These are phyloP conservation scores for Trichoderma hamatum DNA, from an alignment of 2,329 filamentous ascomycete genomes.

Conservation along the genomic window DNA sequence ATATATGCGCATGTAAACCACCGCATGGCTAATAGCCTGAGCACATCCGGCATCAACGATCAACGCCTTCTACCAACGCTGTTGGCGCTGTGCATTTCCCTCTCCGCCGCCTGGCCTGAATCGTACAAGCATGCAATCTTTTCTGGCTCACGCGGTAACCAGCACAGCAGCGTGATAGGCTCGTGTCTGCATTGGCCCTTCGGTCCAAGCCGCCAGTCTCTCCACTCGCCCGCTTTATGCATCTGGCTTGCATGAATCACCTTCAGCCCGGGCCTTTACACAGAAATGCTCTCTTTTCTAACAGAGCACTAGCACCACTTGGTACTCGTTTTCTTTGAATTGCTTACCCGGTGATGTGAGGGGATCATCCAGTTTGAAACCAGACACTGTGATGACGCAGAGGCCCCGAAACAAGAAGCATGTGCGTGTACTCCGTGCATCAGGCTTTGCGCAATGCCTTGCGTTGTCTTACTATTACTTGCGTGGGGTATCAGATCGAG, in stretches of 20 bases:
- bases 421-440: neutral
- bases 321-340: neutral
- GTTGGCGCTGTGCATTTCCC: neutral
- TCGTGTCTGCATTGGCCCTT: neutral
- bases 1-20: neutral
- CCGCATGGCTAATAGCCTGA: neutral
- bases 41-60: neutral
- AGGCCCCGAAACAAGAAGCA: neutral
- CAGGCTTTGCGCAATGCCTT: neutral
- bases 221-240: constrained; percentile 25
- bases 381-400: constrained; percentile 20
- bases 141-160: constrained; percentile 13
- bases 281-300: neutral
- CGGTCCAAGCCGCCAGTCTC: constrained; percentile 21
- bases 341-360: neutral
- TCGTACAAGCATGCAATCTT: neutral
- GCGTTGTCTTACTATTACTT: neutral
- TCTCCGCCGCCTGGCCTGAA: neutral
- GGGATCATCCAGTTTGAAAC: neutral
- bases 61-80: neutral
- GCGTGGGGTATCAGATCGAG: neutral
- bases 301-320: neutral
- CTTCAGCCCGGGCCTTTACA: constrained; percentile 9
- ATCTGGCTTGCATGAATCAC: constrained; percentile 27
- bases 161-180: constrained; percentile 2